Conservation (phyloP, 2,329 filamentous ascomycete genomes). For the Grosmannia clavigera region DNA sequence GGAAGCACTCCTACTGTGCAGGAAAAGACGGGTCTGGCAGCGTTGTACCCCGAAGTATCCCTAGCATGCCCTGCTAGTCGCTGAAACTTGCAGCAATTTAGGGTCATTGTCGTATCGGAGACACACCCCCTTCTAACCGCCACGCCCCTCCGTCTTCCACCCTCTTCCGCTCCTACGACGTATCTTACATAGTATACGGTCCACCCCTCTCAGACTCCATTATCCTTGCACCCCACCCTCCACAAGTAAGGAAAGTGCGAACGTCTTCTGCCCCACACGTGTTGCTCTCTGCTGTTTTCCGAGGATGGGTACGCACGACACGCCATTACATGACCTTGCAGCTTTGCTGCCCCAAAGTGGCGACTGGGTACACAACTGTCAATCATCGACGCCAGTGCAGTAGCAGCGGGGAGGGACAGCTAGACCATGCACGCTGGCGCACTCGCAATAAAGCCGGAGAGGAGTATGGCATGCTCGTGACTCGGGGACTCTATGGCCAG, state of each 20-base stretch:
- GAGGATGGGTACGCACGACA: conserved; percentile 7
- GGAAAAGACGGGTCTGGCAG: background rate
- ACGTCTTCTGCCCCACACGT: conserved; percentile 2
- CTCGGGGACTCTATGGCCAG: background rate
- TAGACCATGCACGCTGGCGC: background rate
- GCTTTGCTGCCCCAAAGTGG: conserved; percentile 1
- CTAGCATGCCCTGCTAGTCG: conserved; percentile 6
- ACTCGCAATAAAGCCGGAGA: background rate
- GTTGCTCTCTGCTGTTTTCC: conserved; percentile 1
- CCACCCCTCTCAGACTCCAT: background rate
- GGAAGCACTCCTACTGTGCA: background rate
- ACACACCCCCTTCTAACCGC: conserved; percentile 3
- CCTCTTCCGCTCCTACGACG: background rate
- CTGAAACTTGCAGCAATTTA: conserved; percentile 12
- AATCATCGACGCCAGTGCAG: conserved; percentile 4
- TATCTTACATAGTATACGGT: background rate
- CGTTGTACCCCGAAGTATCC: conserved; percentile 6
- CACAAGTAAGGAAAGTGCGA: background rate
- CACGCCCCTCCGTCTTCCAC: background rate
- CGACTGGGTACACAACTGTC: conserved; percentile 5
- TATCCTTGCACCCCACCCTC: background rate
- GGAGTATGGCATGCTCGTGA: background rate
- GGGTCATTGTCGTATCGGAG: conserved; percentile 12
- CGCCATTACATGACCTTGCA: conserved; percentile 8
- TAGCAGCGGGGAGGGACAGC: background rate